Percentiles rank a stretch among this genome's conserved stretches.
Evolutionary conservation across 306 rosid genomes (phyloP).

Genomic region (Dicorynia guianensis): DNA sequence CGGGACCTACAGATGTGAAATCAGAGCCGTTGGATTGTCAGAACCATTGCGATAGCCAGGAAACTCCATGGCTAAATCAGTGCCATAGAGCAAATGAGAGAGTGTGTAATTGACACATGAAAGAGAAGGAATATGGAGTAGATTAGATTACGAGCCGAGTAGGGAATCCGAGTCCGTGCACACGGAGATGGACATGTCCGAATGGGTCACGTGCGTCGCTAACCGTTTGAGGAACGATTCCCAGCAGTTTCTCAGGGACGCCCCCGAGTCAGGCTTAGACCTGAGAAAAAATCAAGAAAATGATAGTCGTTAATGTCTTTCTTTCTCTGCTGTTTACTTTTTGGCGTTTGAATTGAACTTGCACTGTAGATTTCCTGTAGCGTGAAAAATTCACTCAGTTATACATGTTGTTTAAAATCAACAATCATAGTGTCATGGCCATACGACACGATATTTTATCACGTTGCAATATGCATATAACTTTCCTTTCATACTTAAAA

Average conservation of each 20-base stretch:
- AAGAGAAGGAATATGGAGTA: neutral
- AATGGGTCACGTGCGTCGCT: conserved; percentile 55
- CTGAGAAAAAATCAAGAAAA: no score
- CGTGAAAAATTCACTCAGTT: conserved; percentile 5
- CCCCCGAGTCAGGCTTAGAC: conserved; percentile 28
- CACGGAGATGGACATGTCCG: conserved; percentile 57
- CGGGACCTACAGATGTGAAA: conserved; percentile 49
- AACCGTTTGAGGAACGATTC: conserved; percentile 56
- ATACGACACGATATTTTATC: no score
- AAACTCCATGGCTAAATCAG: conserved; percentile 63
- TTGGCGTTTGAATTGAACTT: conserved; percentile 20
- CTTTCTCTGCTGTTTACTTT: neutral
- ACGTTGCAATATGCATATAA: no score
- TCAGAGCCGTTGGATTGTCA: conserved; percentile 64
- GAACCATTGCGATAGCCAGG: conserved; percentile 41
- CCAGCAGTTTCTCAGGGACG: conserved; percentile 64
- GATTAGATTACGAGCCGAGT: conserved; percentile 30
- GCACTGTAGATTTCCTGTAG: conserved; percentile 35
- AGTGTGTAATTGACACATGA: conserved; percentile 60
- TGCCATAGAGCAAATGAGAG: conserved; percentile 56
- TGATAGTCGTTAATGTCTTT: no score
- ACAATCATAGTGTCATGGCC: no score
- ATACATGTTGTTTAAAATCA: neutral
- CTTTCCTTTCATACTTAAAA: neutral
- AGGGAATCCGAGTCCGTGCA: conserved; percentile 49